phyloP scores from a whole-genome alignment of 2,329 filamentous ascomycete species.

The Diaporthe citri region DNA sequence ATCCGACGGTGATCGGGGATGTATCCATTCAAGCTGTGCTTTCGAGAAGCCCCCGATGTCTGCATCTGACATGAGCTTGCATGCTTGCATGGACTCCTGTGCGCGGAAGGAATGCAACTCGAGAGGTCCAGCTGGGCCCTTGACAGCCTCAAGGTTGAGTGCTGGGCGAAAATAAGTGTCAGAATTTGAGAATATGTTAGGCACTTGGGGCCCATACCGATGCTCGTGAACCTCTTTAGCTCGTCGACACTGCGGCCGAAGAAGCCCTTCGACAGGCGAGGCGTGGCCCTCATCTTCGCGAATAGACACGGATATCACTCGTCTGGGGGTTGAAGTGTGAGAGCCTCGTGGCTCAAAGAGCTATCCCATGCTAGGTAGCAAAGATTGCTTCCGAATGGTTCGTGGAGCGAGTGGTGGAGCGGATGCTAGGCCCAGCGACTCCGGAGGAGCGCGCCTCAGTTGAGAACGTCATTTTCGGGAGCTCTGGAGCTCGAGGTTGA shows the following conservation, averaged over 20 bases:
- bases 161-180: slow-evolving; percentile 58
- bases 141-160: slow-evolving; percentile 77
- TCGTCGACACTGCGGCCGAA: slow-evolving; percentile 71
- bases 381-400: background rate
- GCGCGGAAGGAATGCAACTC: slow-evolving; percentile 74
- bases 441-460: background rate
- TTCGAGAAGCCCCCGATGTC: slow-evolving; percentile 90
- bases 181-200: slow-evolving; percentile 28
- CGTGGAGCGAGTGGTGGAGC: background rate
- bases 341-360: slow-evolving; percentile 34
- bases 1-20: slow-evolving; percentile 42
- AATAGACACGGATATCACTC: background rate
- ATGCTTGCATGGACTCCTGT: slow-evolving; percentile 60
- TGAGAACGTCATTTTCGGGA: slow-evolving; percentile 29
- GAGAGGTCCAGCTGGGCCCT: slow-evolving; percentile 72
- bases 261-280: slow-evolving; percentile 65
- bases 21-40: slow-evolving; percentile 76
- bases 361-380: slow-evolving; percentile 24
- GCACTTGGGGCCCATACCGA: slow-evolving; percentile 58
- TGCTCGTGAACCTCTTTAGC: slow-evolving; percentile 67
- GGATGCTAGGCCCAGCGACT: too few relatives aligned
- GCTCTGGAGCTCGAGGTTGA: background rate
- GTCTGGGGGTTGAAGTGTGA: background rate
- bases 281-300: slow-evolving; percentile 62
- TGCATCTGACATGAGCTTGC: slow-evolving; percentile 87